Conservation (phyloP, 352 stramenopile species). For the Pythium rishiriense region DNA sequence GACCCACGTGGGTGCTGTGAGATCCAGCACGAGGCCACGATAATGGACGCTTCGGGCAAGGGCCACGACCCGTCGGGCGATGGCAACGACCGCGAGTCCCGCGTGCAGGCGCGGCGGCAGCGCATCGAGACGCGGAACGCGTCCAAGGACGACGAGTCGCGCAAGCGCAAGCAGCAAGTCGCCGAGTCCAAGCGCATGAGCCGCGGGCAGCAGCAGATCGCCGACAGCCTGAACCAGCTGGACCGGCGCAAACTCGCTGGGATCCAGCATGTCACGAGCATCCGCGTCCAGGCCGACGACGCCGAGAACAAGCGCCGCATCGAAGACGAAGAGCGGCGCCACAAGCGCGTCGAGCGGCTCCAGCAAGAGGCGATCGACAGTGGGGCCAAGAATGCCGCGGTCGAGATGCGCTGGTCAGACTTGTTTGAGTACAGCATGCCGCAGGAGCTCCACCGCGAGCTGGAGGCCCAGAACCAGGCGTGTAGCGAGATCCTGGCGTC, state of each 20-base stretch:
- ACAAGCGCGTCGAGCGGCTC: slow-evolving; percentile 79
- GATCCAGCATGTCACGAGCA: slow-evolving; percentile 90
- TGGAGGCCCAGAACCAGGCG: slow-evolving; percentile 85
- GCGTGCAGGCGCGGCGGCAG: slow-evolving; percentile 60
- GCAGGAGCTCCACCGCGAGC: slow-evolving; percentile 89
- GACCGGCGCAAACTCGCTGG: slow-evolving; percentile 70
- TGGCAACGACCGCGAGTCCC: slow-evolving; percentile 56
- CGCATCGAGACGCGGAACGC: slow-evolving; percentile 80
- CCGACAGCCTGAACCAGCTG: slow-evolving; percentile 75
- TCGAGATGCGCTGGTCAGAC: slow-evolving; percentile 93
- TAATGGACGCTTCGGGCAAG: slow-evolving; percentile 36
- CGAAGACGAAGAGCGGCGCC: slow-evolving; percentile 88
- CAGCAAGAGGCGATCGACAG: slow-evolving; percentile 92
- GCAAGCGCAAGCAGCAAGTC: slow-evolving; percentile 67
- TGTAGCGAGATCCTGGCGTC: slow-evolving; percentile 90
- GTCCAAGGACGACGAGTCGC: slow-evolving; percentile 76
- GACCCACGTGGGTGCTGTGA: no score
- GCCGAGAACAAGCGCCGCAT: slow-evolving; percentile 88
- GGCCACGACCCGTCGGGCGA: slow-evolving; percentile 37
- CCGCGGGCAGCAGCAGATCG: slow-evolving; percentile 74
- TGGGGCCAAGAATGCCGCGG: slow-evolving; percentile 89
- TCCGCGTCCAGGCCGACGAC: slow-evolving; percentile 91
- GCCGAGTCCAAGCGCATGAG: slow-evolving; percentile 68
- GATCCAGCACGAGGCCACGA: neutral
- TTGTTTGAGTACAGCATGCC: slow-evolving; percentile 93